Conservation (phyloP, 2,329 filamentous ascomycete genomes). For the Curvularia eragrostidis region DNA sequence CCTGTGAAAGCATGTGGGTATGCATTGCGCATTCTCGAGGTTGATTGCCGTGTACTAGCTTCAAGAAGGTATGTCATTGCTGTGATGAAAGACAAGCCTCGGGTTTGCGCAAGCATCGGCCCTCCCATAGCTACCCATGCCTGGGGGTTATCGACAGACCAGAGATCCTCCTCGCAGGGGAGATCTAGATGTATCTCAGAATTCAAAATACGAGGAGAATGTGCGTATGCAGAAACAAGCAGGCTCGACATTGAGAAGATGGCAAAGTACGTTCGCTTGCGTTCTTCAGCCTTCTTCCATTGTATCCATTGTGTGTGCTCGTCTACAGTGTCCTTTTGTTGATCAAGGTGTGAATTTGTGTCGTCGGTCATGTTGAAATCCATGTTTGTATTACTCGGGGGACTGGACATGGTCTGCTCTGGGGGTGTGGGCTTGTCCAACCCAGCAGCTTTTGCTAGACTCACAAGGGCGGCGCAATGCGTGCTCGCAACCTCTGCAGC, state of each 20-base stretch:
- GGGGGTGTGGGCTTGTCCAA: constrained; percentile 62
- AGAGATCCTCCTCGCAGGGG: constrained; percentile 92
- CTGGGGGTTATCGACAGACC: constrained; percentile 81
- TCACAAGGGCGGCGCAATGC: constrained; percentile 89
- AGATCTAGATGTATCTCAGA: constrained; percentile 90
- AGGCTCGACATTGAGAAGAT: constrained; percentile 93
- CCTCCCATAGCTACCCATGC: constrained; percentile 82
- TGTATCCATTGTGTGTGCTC: constrained; percentile 81
- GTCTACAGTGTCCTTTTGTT: constrained; percentile 56
- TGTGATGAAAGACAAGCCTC: constrained; percentile 78
- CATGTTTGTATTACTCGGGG: constrained; percentile 45
- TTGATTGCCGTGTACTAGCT: constrained; percentile 69
- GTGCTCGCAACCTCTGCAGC: constrained; percentile 91
- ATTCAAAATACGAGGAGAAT: constrained; percentile 88
- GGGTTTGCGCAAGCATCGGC: constrained; percentile 69
- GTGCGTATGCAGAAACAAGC: constrained; percentile 90
- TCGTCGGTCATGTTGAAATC: constrained; percentile 65
- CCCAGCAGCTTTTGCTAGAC: constrained; percentile 87
- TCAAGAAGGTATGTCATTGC: constrained; percentile 82
- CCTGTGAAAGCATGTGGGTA: constrained; percentile 58
- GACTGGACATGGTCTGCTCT: constrained; percentile 26
- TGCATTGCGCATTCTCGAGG: constrained; percentile 46
- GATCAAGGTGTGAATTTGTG: neutral
- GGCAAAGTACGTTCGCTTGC: constrained; percentile 89
- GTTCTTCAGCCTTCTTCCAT: constrained; percentile 89